phyloP scores from a whole-genome alignment of 2,329 filamentous ascomycete species.

The Fusarium sp. region DNA sequence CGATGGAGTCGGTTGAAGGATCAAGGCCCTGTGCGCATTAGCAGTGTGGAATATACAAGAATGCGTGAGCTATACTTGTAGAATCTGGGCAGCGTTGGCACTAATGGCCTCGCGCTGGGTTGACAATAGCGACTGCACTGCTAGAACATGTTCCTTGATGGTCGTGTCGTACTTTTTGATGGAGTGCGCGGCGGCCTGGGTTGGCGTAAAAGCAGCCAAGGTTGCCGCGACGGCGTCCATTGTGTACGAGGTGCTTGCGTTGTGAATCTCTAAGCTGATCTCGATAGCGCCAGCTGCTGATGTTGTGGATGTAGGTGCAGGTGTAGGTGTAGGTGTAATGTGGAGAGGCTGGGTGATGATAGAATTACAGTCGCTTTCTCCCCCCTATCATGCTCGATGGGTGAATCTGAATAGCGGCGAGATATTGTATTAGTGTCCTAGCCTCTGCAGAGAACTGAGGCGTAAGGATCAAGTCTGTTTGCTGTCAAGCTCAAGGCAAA shows the following conservation, averaged over 20 bases:
- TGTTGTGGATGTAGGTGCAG: neutral
- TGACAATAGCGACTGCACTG: constrained; percentile 53
- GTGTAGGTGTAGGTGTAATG: constrained; percentile 9
- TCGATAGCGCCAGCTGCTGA: constrained; percentile 14
- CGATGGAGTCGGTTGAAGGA: constrained; percentile 62
- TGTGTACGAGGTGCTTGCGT: constrained; percentile 17
- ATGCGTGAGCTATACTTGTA: constrained; percentile 51
- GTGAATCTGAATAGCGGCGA: neutral
- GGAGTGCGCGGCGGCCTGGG: constrained; percentile 40
- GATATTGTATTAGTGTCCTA: neutral
- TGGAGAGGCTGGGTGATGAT: constrained; percentile 23
- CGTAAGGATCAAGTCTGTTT: constrained; percentile 13
- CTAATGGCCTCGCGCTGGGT: constrained; percentile 49
- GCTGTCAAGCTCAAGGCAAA: constrained; percentile 34
- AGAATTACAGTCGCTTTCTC: constrained; percentile 12
- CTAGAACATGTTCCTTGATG: constrained; percentile 53
- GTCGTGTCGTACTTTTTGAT: constrained; percentile 54
- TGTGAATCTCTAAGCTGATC: constrained; percentile 2
- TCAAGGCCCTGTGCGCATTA: constrained; percentile 56
- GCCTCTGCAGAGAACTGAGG: neutral
- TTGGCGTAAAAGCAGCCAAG: constrained; percentile 57
- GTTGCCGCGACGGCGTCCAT: constrained; percentile 49
- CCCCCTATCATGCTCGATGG: constrained; percentile 18
- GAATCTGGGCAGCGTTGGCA: constrained; percentile 51
- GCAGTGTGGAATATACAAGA: neutral